Evolutionary conservation across 768 basidiomycete species (phyloP), one percentile per base, ranked within the genome.

Genomic region (Tricholoma terreum): DNA sequence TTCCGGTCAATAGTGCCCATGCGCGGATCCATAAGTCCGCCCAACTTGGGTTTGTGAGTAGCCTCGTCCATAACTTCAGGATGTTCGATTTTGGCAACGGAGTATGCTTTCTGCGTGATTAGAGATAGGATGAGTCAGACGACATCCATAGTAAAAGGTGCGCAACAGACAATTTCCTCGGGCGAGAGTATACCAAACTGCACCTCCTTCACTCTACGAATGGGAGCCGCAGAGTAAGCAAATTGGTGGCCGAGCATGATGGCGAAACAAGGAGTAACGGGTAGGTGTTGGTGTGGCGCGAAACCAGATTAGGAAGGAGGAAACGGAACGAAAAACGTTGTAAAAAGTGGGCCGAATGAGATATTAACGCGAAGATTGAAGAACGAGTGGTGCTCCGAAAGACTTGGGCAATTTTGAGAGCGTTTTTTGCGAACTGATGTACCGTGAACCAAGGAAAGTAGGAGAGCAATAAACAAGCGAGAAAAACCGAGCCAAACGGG

Each of bases 101-200:
- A 97, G 74, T 93, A 92, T 21, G 95, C 96, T 94, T 99, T 98
- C 95, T 97, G 73, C 62, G 52, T 52, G 56, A 49, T 60, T 46
- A 61, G 67, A 56, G 45, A 52, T 10, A 11, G n/a, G 6, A 27
- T 64, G 45, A 65, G 57, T 62, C 30, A 59, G 35, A 42, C n/a
- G 34, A 38, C 8, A 45, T 50, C 57, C 27, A 49, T 10, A 36
- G 54, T 50, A 46, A 50, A 61, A 65, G 24, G 4, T 40, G 55
- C 63, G 54, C 58, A 3, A 84, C 88, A 70, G 69, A 98, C 94
- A 69, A 98, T 98, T 82, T 98, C 97, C 76, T 98, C 97, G 9
- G 97, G 97, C 33, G 94, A 95, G 66, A 99, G 87, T 65, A 99
- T 94, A 67, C 96, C 94, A 80, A 98, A 98, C 73, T 98, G 95